Evolutionary conservation across 139 green algal species (phyloP), one percentile per base, ranked within the genome.

Genomic region (Tetradesmus obliquus): DNA sequence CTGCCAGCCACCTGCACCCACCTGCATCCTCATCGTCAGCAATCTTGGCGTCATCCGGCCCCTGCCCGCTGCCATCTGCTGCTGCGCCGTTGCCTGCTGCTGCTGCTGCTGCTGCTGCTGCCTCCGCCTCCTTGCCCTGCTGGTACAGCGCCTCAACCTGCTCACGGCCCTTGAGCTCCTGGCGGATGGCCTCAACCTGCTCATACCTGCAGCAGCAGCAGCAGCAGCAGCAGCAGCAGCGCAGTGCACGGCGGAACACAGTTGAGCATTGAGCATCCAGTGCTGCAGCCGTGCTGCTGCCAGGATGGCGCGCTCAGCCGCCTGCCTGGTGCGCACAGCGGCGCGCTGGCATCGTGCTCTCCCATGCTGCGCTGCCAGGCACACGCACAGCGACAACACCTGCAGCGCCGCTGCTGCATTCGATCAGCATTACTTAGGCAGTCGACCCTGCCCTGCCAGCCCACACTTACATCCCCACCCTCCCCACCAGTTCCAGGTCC

Each of bases 1-100:
- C n/a, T 72, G 62, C 82, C 80, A 15, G 8, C 80, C 80, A n/a
- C 57, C 3, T 6, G 7, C 5, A 24, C 93, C 1, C 85, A 97
- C 96, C 96, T 83, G 95, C 95, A 71, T 97, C 96, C 91, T 98
- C 94, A n/a, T 94, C 95, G 83, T 99, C 98, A 17, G 90, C 93
- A 24, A 99, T 96, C 95, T 99, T 99, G 71, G 97, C 97, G 53
- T 96, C 95, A 24, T 95, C 94, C 12, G 81, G 53, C 12, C 60
- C 92, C 3, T 89, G 90, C 9, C 89, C 92, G 22, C 85, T 92
- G 45, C 80, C 87, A 55, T 86, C 91, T 6, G 22, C 84, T 5
- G 20, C 89, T 22, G 45, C 91, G 55, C 71, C 95, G 17, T 84
- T 93, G 10, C 92, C 92, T 51, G 94, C 96, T 12, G 91, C 95